Evolutionary conservation across 2,329 filamentous ascomycete genomes (phyloP), one percentile per base, ranked within the genome.

Genomic region (Nothopassalora personata): DNA sequence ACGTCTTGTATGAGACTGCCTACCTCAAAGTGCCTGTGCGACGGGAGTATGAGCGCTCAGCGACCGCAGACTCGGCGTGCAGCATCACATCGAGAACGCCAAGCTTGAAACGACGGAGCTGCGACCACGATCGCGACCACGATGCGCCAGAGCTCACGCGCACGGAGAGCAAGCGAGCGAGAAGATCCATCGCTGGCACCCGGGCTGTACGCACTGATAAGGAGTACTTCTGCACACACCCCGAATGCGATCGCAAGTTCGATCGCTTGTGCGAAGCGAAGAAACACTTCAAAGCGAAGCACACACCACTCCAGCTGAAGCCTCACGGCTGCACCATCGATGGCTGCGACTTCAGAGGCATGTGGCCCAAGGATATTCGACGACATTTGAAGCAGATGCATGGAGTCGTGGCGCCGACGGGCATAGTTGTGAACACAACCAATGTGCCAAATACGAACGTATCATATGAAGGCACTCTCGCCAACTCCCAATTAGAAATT

Each of bases 201-300:
- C 49, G 49, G 11, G 49, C 49, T n/a, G n/a, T 11, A 19, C 11
- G 30, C 5, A 51, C 49, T 11, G 49, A 51, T n/a, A 7, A 18
- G n/a, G 49, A 18, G 15, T 51, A 51, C 49, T 51, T 51, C 30
- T 51, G 49, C n/a, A 51, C 49, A 19, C 28, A 51, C 34, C 49
- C 49, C 27, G 49, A 33, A 6, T 51, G 49, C 49, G 49, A 51
- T 18, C 27, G 30, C 27, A 51, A 15, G 23, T 51, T 51, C 30
- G 30, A 51, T 51, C 49, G 27, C 5, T 30, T 51, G 11, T 30
- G 49, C 28, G 49, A 51, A n/a, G 28, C 49, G n/a, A 31, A 34
- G 30, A 51, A 51, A 30, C 49, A 51, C 30, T 51, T 51, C 49
- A 51, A 51, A 19, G 49, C 49, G 27, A 51, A 51, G 18, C 49